Base-by-base conservation (phyloP, 352 stramenopile genomes). In the Thraustochytrium striatum region DNA sequence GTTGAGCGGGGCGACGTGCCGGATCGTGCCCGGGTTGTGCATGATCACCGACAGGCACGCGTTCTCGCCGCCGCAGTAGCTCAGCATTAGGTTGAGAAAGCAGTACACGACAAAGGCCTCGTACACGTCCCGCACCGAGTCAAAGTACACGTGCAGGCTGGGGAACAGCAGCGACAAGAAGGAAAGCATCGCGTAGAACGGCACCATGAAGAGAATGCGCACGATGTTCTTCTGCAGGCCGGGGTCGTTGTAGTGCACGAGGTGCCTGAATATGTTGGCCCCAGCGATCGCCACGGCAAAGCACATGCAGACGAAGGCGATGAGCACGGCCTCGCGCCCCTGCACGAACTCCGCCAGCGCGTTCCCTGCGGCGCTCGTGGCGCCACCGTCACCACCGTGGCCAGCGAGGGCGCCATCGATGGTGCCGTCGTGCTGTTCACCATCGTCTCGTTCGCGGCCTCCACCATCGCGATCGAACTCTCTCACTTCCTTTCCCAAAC, bases 31-130 rank as follows among this genome's bases (percentile, higher is more conserved):
- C 32, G 86, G 94, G 70, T 91, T 92, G 0, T 96, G 86, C 69
- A 96, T 90, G 16, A 96, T 95, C 81, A 93, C 92, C 43, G 91
- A 80, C 35, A 94, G 88, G 72, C 90, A 95, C 33, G 92, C 90
- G 47, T 86, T 92, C 81, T 96, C 91, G 25, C 91, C 91, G 30
- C 91, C 85, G 21, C 84, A 87, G 57, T 88, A 95, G 61, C 90
- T 92, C 0, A 97, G 86, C 69, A 96, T 90, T 8, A 96, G 85
- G 47, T 91, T 91, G 2, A 96, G 82, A 82, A 97, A 97, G 35
- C 85, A 92, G 82, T 96, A 96, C 36, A 97, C 89, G 25, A 96
- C 91, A 72, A 96, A 96, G 0, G 92, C 91, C 78, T 97, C 92
- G 83, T 95, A 96, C 72, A 90, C 89, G 82, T 97, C 91, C 53